These are phyloP conservation scores for Lipomyces sp. DNA, from an alignment of 805 yeast species.

Conservation along the genomic window DNA sequence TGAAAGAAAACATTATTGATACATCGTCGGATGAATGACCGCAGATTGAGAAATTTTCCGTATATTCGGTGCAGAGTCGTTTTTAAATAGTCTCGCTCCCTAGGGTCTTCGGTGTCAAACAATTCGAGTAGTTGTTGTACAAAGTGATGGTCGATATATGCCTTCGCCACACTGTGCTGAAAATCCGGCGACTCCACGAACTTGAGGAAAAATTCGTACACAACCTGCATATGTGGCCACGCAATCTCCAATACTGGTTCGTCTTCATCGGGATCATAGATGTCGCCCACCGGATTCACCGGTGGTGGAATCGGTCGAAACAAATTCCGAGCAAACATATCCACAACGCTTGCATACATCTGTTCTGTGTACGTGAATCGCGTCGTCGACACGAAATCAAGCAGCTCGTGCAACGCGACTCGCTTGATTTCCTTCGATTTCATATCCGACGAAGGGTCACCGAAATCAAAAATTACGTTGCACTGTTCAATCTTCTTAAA, in stretches of 20 bases:
- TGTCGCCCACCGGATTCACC: conserved; percentile 94
- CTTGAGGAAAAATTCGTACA: conserved; percentile 89
- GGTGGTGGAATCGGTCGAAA: conserved; percentile 98
- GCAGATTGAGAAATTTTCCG: conserved; percentile 87
- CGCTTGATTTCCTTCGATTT: conserved; percentile 92
- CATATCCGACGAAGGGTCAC: conserved; percentile 88
- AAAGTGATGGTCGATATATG: conserved; percentile 89
- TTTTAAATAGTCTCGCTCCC: conserved; percentile 93
- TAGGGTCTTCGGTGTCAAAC: conserved; percentile 94
- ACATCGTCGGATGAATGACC: conserved; percentile 89
- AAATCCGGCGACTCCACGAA: conserved; percentile 95
- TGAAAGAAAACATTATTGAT: conserved; percentile 91
- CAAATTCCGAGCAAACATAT: conserved; percentile 85
- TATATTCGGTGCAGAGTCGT: conserved; percentile 95
- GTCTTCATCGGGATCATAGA: conserved; percentile 97
- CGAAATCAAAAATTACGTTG: conserved; percentile 89
- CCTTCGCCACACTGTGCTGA: conserved; percentile 90
- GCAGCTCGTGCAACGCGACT: conserved; percentile 82
- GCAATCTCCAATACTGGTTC: conserved; percentile 96
- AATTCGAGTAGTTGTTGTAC: conserved; percentile 79
- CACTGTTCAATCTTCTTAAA: conserved; percentile 91
- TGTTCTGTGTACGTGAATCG: conserved; percentile 87
- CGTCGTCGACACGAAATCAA: conserved; percentile 81
- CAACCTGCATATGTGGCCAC: conserved; percentile 99
- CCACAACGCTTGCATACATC: conserved; percentile 84